Base-by-base conservation (phyloP, 2,329 filamentous ascomycete genomes). In the Colletotrichum liaoningense region DNA sequence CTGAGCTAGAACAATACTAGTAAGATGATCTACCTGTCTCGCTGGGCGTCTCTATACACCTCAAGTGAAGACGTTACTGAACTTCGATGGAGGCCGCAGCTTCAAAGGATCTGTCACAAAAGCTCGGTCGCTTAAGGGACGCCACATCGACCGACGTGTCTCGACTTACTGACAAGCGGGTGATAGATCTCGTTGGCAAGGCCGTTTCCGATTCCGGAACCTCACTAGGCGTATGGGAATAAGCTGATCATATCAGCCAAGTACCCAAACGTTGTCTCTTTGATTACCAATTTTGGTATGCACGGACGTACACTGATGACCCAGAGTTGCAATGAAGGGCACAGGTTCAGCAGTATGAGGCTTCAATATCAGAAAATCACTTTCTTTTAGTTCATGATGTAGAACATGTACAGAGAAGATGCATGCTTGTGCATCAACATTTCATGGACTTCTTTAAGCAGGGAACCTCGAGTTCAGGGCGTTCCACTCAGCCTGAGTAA, bases 401-500 rank as follows among this genome's bases (percentile, higher is more conserved):
- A 28, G 6, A 28, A 12, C 9, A 26, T 16, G 14, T 24, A 30
- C 12, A 14, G 28, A 9, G 19, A 42, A 42, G 16, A 42, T 58
- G 55, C 28, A 58, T 33, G 8, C 16, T 35, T 28, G 7, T 57
- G 26, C 55, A 12, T 19, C 4, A 12, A n/a, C 12, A 30, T 3
- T 11, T 28, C 28, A 33, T 2, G 2, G n/a, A n/a, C 7, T 6
- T 28, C 28, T 24, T 56, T 46, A 67, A 22, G 69, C 58, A 5
- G 69, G 52, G 28, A 72, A 72, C 5, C 64, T 35, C 11, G 64
- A 68, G 69, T 68, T 72, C 26, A 68, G 52, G 1, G 83, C 83
- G 73, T 84, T 79, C 49, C 85, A 85, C 73, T 85, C 81, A 16
- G 78, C 77, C 74, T 82, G 78, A 4, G 83, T 86, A 38, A 88